These are phyloP conservation scores for Lactarius trivialis DNA, from an alignment of 768 basidiomycete genomes.

Conservation along the genomic window DNA sequence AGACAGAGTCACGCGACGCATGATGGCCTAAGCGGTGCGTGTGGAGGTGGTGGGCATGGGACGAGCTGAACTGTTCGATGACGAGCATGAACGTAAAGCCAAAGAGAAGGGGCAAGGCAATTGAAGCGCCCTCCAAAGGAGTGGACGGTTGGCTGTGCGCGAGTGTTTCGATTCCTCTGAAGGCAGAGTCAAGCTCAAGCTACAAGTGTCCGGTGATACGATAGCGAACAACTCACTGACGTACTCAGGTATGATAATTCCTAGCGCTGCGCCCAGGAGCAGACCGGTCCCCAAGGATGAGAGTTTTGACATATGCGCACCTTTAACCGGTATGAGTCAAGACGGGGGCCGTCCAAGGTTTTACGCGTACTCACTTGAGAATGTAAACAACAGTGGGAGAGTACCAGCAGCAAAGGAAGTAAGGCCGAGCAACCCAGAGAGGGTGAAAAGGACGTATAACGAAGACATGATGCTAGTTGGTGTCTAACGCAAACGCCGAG, in stretches of 20 bases:
- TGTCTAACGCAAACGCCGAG: not conserved
- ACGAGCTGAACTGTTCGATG: conserved; percentile 56
- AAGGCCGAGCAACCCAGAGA: conserved; percentile 56
- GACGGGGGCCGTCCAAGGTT: not conserved
- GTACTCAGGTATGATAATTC: conserved; percentile 91
- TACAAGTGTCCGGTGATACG: not conserved
- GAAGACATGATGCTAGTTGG: conserved; percentile 26
- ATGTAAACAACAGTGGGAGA: conserved; percentile 65
- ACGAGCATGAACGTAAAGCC: conserved; percentile 63
- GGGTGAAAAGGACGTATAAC: conserved; percentile 40
- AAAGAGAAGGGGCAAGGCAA: conserved; percentile 56
- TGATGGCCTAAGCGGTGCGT: conserved; percentile 25
- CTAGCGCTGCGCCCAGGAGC: conserved; percentile 82
- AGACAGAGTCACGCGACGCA: conserved; percentile 37
- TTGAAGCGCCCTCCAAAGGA: conserved; percentile 39
- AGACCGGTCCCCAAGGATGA: conserved; percentile 72
- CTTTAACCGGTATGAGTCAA: conserved; percentile 25
- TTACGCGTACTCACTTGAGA: conserved; percentile 49
- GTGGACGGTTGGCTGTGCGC: conserved; percentile 31
- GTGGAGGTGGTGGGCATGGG: conserved; percentile 41
- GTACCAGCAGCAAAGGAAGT: conserved; percentile 66
- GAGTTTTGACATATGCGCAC: conserved; percentile 38
- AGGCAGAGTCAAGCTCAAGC: not conserved
- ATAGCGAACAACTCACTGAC: conserved; percentile 30
- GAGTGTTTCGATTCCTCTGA: conserved; percentile 67